Evolutionary conservation across 768 basidiomycete genomes (phyloP).

Genomic region (Pleurotus cornucopiae): DNA sequence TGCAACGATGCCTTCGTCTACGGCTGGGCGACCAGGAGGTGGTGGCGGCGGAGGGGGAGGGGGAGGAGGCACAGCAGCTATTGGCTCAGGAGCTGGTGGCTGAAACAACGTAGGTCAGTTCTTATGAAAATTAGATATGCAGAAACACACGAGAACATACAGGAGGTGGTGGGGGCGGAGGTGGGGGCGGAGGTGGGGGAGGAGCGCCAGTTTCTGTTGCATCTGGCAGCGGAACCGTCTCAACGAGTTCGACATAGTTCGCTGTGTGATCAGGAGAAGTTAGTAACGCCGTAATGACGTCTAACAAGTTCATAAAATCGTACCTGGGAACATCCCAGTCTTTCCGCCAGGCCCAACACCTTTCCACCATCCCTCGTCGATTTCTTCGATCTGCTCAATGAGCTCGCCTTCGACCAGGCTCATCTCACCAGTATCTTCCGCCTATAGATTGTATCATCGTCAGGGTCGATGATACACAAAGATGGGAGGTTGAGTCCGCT

Average conservation of each 20-base stretch:
- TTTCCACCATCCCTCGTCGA: conserved; percentile 92
- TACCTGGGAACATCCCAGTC: conserved; percentile 82
- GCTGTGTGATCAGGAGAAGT: conserved; percentile 34
- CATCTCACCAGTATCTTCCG: conserved; percentile 85
- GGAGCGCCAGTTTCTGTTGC: conserved; percentile 44
- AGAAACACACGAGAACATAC: conserved; percentile 20
- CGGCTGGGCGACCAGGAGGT: conserved; percentile 44
- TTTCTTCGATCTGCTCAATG: conserved; percentile 76
- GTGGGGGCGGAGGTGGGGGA: conserved; percentile 37
- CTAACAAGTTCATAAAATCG: conserved; percentile 21
- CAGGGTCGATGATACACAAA: not conserved
- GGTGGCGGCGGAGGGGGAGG: conserved; percentile 25
- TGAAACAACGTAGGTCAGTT: not conserved
- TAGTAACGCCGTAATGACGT: not conserved
- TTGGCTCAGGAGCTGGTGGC: conserved; percentile 23
- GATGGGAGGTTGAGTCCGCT: not conserved
- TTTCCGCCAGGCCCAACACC: conserved; percentile 70
- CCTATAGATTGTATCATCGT: conserved; percentile 30
- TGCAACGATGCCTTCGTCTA: conserved; percentile 57
- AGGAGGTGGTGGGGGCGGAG: conserved; percentile 27
- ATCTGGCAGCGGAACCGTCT: conserved; percentile 31
- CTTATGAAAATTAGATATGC: not conserved
- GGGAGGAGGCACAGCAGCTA: no score
- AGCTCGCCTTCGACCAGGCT: conserved; percentile 72
- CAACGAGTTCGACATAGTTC: conserved; percentile 83